Conservation (phyloP, 73 alveolate genomes). For the Stentor roeselii region DNA sequence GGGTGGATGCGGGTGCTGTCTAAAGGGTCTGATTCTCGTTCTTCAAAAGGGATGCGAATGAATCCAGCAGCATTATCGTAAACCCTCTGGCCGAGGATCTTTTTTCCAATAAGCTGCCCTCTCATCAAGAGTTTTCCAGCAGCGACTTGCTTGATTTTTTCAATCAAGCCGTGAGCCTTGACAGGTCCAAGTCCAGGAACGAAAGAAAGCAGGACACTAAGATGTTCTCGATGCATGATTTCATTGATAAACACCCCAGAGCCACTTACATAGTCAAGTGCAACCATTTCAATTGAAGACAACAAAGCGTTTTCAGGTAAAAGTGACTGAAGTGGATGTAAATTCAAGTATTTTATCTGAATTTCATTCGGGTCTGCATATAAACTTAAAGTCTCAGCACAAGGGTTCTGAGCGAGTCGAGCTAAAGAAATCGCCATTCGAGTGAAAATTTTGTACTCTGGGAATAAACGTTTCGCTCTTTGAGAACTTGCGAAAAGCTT, state of each 20-base stretch:
- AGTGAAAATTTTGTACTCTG: background rate
- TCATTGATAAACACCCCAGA: constrained; percentile 29
- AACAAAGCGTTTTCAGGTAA: background rate
- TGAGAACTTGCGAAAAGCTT: constrained; percentile 13
- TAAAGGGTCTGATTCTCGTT: constrained; percentile 39
- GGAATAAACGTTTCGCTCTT: constrained; percentile 4
- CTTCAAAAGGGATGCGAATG: constrained; percentile 32
- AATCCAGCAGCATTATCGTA: constrained; percentile 39
- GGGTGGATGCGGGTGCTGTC: constrained; percentile 84
- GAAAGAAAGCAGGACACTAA: constrained; percentile 58
- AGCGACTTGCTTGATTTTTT: constrained; percentile 26
- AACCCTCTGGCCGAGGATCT: constrained; percentile 24
- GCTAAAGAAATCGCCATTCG: constrained; percentile 20
- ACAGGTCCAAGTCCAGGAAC: constrained; percentile 83
- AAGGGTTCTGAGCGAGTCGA: constrained; percentile 20
- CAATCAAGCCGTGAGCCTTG: constrained; percentile 65
- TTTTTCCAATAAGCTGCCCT: constrained; percentile 36
- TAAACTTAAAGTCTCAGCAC: constrained; percentile 22
- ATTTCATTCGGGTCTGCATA: constrained; percentile 24
- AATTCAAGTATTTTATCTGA: background rate
- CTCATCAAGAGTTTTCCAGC: constrained; percentile 31
- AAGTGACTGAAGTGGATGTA: background rate
- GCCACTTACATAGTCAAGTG: background rate
- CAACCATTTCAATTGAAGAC: constrained; percentile 11
- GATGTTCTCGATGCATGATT: constrained; percentile 65